These are phyloP conservation scores for Sporobolomyces phaffii DNA, from an alignment of 768 basidiomycete species.

Conservation along the genomic window DNA sequence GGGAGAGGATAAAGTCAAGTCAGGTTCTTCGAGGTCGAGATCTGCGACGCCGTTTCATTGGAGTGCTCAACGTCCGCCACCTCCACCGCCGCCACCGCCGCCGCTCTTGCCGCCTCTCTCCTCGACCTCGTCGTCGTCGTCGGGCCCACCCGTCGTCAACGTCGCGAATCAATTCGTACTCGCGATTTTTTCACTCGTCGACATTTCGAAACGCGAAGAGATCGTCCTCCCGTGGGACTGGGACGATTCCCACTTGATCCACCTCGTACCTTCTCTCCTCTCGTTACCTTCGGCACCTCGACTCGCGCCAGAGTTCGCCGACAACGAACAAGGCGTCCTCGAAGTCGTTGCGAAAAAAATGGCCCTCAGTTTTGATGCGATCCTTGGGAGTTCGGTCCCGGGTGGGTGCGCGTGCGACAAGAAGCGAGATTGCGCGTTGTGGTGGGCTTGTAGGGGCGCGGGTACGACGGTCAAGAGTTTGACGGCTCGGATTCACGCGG, in stretches of 20 bases:
- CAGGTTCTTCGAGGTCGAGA: background rate
- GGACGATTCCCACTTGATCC: constrained; percentile 76
- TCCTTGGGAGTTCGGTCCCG: constrained; percentile 10
- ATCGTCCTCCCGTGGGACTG: constrained; percentile 91
- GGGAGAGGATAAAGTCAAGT: constrained; percentile 4
- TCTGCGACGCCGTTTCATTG: background rate
- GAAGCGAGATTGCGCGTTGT: constrained; percentile 32
- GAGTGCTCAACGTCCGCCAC: background rate
- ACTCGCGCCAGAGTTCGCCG: background rate
- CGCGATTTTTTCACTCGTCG: constrained; percentile 65
- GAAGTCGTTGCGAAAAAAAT: constrained; percentile 18
- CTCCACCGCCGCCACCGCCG: background rate
- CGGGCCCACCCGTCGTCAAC: no score
- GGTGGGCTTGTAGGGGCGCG: constrained; percentile 19
- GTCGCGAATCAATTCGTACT: constrained; percentile 56
- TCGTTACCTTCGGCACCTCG: background rate
- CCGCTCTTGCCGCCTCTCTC: background rate
- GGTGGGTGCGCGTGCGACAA: constrained; percentile 31
- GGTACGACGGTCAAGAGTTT: constrained; percentile 7
- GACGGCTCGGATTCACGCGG: background rate
- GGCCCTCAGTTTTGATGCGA: constrained; percentile 7
- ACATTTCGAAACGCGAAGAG: constrained; percentile 73
- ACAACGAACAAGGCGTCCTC: constrained; percentile 4
- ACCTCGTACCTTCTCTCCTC: constrained; percentile 29
- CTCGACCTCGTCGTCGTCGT: no score